Evolutionary conservation across 2,329 filamentous ascomycete genomes (phyloP), one percentile per base, ranked within the genome.

Genomic region (Talaromyces pinophilus): DNA sequence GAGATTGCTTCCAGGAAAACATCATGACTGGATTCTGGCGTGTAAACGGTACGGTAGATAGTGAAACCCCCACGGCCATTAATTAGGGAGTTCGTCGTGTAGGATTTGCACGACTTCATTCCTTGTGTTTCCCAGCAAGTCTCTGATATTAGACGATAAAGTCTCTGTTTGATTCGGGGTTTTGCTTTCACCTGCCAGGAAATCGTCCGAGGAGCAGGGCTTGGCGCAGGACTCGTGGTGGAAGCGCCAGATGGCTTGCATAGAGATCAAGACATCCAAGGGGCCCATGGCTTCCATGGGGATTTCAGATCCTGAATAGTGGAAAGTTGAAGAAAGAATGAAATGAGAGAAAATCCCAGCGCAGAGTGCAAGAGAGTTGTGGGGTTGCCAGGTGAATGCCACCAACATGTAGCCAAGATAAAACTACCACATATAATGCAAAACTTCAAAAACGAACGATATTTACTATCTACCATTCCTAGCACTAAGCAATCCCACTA

Each of bases 1-100:
- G 28, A 19, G 5, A 55, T 55, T 28, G 52, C 52, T 1, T 55
- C n/a, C 28, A 35, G 52, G 19, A 55, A 17, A 6, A 28, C 8
- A 55, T 55, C 52, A 28, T n/a, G 30, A n/a, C 28, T 55, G 52
- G 28, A 55, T 55, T 55, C 15, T 17, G 28, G 30, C 1, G 28
- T 55, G 15, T 55, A 55, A 5, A 55, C 28, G 30, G 52, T 55
- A 28, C 28, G 3, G 52, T 55, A 55, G 28, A 55, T 35, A 7
- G 28, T 55, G 30, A n/a, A 35, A 15, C 52, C 52, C 52, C 52
- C 52, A 55, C n/a, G 52, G 52, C 15, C 28, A 55, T n/a, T 55
- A 28, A 35, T 3, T n/a, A 55, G 52, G 10, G 4, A 55, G 52
- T 55, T 35, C 15, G 5, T 35, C 3, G 8, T 55, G 25, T 5